Base-by-base conservation (phyloP, 192 early-diverging fungal species). In the Gonapodya sp. region DNA sequence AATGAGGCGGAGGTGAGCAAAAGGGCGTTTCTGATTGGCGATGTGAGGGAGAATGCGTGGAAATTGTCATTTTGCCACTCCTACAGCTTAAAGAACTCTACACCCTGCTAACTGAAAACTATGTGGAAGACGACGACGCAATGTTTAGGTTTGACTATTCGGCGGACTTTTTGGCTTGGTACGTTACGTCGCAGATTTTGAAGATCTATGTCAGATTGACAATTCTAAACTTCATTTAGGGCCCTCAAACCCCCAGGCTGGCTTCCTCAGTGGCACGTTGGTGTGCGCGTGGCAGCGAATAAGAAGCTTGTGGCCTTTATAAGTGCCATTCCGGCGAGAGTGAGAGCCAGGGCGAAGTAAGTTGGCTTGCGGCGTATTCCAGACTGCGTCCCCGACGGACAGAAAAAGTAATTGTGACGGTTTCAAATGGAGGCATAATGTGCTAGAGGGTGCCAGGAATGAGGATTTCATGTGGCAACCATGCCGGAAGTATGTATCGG, bases 121-220 rank as follows among this genome's bases (percentile, higher is more conserved):
- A 99, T 81, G 97, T 99, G 16, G 98, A 99, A 85, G 98, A 98
- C 80, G 92, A 94, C 73, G 96, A 97, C 83, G 94, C 95, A 64
- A 93, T 92, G 88, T 98, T 99, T 87, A 91, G 98, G 34, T 99
- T 99, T 83, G 95, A 96, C 82, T 99, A 99, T 86, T 94, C 95
- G 34, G 88, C 92, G 14, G 94, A 93, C 35, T 97, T 99, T 82
- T 87, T 99, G 78, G 91, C 93, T 82, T 99, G 98, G 97, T 93
- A 82, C 82, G 74, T 34, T 30, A 16, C 8, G 46, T 8, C 8
- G 32, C 14, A n/a, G 0, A 18, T 8, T 8, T 64, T 64, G 24
- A 24, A 24, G 46, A 24, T 64, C 24, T 64, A 24, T 8, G 8
- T 8, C 24, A 78, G 16, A 18, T 2, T 14, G 80, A 36, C 35